Evolutionary conservation across 352 stramenopile genomes (phyloP), one percentile per base, ranked within the genome.

Genomic region (Poterioochromonas sp.): DNA sequence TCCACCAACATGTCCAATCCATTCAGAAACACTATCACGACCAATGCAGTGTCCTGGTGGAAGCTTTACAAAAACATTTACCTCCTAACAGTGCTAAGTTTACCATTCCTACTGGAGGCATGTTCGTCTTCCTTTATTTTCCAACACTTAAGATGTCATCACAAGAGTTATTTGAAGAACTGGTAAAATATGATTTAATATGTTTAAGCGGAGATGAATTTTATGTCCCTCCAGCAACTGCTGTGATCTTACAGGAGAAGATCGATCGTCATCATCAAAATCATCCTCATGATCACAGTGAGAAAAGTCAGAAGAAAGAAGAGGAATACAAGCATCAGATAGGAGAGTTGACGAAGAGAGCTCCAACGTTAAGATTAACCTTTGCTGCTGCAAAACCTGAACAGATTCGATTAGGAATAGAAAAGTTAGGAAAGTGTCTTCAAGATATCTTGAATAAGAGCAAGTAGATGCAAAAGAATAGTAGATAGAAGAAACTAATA

Each of bases 71-170:
- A 41, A 2, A 8, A 44, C 32, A 44, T 58, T 34, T 58, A 26
- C 65, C 37, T 35, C 1, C 65, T 39, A 26, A 8, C 11, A 8
- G 3, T 15, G 37, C 2, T 40, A 1, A 74, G 12, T 58, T 20
- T 74, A 12, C 18, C 32, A 3, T 3, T 58, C 65, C 65, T 54
- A n/a, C 35, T 37, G 5, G 65, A 39, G 65, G 65, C 12, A 74
- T 74, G 65, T 74, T 74, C 43, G 12, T 74, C 3, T 74, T 3
- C 2, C n/a, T 74, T 5, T 22, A 35, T 15, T 74, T 74, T 54
- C 5, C 3, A 1, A 26, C 20, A 40, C 18, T 73, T 22, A 74
- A 74, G 37, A n/a, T 58, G 22, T 58, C 65, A 40, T 54, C 65
- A 22, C 11, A 35, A n/a, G 65, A 74, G 15, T 12, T 74, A 18